Evolutionary conservation across 1,284 basidiomycete species (phyloP).

Genomic region (Fomitopsis pinicola): DNA sequence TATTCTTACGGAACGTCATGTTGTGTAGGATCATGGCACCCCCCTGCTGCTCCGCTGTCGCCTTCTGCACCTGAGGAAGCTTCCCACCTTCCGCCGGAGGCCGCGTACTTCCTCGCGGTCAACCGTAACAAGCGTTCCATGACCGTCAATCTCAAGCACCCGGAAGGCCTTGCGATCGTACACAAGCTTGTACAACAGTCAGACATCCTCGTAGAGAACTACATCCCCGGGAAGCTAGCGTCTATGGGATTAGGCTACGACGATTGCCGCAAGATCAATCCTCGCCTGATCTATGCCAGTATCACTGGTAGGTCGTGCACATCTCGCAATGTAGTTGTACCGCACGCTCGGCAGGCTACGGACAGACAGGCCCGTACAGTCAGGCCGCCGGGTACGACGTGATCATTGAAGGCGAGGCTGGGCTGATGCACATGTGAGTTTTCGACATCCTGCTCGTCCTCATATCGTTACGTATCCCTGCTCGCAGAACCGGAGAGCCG

Average conservation of each 20-base stretch:
- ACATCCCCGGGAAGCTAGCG: conserved; percentile 78
- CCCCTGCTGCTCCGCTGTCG: conserved; percentile 67
- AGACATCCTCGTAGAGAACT: conserved; percentile 91
- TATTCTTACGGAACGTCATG: neutral
- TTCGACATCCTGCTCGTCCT: neutral
- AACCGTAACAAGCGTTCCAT: conserved; percentile 91
- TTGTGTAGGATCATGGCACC: conserved; percentile 68
- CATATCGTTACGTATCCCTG: neutral
- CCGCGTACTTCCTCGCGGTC: conserved; percentile 87
- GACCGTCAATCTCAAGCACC: conserved; percentile 83
- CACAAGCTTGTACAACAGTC: conserved; percentile 69
- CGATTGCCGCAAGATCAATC: conserved; percentile 77
- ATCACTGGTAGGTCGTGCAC: conserved; percentile 67
- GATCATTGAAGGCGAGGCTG: conserved; percentile 87
- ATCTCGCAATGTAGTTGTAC: neutral
- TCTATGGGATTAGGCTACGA: conserved; percentile 86
- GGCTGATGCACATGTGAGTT: conserved; percentile 87
- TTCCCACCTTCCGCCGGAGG: conserved; percentile 80
- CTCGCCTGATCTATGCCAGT: conserved; percentile 82
- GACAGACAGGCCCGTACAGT: conserved; percentile 88
- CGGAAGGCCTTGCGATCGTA: conserved; percentile 76
- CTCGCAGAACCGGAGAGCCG: conserved; percentile 78
- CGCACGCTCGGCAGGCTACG: conserved; percentile 64
- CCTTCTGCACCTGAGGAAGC: conserved; percentile 46
- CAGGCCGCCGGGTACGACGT: conserved; percentile 89